A percentile compares a stretch with the other conserved stretches of the same genome.
These are phyloP conservation scores for Daldinia concentrica DNA, from an alignment of 495 filamentous ascomycete species.

Conservation along the genomic window DNA sequence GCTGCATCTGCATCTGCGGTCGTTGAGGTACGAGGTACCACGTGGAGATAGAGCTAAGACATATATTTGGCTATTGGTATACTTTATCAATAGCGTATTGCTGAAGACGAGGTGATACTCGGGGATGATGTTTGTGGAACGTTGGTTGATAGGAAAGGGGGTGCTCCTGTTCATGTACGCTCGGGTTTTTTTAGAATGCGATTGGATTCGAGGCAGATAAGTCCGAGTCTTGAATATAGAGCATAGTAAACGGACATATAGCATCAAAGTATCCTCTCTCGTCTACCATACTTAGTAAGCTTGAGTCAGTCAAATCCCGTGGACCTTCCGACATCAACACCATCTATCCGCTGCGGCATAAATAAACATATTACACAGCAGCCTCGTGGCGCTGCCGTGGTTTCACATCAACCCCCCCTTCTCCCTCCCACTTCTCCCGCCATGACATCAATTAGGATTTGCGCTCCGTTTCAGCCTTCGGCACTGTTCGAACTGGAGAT, in stretches of 20 bases:
- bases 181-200: neutral
- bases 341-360: conserved; percentile 34
- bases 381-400: conserved; percentile 20
- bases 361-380: conserved; percentile 40
- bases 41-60: conserved; percentile 3
- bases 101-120: neutral
- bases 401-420: conserved; percentile 7
- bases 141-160: neutral
- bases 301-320: neutral
- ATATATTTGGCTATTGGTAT: neutral
- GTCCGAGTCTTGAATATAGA: neutral
- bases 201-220: neutral
- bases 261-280: neutral
- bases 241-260: neutral
- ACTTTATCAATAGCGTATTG: neutral
- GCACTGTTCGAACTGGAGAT: conserved; percentile 13
- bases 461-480: conserved; percentile 27
- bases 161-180: neutral
- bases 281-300: conserved; percentile 23
- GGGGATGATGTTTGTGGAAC: neutral
- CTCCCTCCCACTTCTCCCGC: conserved; percentile 6
- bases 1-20: conserved; percentile 1
- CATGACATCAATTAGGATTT: conserved; percentile 31
- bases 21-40: neutral
- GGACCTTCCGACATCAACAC: conserved; percentile 1